A percentile compares a stretch with the other conserved stretches of the same genome.
These are phyloP conservation scores for Arachnomyces sp. DNA, from an alignment of 2,329 filamentous ascomycete genomes.

Conservation along the genomic window DNA sequence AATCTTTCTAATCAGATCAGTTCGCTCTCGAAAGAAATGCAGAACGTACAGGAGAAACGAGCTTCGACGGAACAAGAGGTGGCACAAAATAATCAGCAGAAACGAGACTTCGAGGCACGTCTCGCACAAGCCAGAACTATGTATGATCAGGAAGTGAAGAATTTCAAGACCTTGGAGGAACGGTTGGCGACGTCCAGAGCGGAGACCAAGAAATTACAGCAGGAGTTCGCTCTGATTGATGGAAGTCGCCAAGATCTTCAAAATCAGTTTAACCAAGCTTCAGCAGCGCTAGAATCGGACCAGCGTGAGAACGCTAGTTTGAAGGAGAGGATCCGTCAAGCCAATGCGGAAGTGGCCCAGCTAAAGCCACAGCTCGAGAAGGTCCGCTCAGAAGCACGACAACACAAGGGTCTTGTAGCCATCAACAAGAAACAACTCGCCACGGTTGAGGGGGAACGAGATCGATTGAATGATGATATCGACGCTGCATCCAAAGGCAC, in stretches of 20 bases:
- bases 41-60: slow-evolving; percentile 80
- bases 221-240: slow-evolving; percentile 75
- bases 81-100: slow-evolving; percentile 72
- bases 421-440: slow-evolving; percentile 98
- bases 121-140: slow-evolving; percentile 75
- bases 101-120: slow-evolving; percentile 84
- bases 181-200: slow-evolving; percentile 66
- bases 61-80: slow-evolving; percentile 71
- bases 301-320: slow-evolving; percentile 78
- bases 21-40: slow-evolving; percentile 85
- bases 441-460: slow-evolving; percentile 79
- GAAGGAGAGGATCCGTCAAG: slow-evolving; percentile 76
- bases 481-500: slow-evolving; percentile 56
- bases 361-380: slow-evolving; percentile 90
- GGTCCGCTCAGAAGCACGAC: slow-evolving; percentile 79
- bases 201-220: slow-evolving; percentile 75
- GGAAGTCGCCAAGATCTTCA: slow-evolving; percentile 72
- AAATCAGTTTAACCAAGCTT: slow-evolving; percentile 69
- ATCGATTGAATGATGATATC: slow-evolving; percentile 75
- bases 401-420: slow-evolving; percentile 91
- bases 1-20: slow-evolving; percentile 95
- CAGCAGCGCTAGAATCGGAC: slow-evolving; percentile 68
- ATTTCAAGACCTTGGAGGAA: slow-evolving; percentile 76
- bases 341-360: slow-evolving; percentile 74
- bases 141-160: slow-evolving; percentile 89